Percentiles rank a stretch among this genome's conserved stretches.
These are phyloP conservation scores for Ceratobasidium sp. DNA, from an alignment of 1,284 basidiomycete genomes.

Conservation along the genomic window DNA sequence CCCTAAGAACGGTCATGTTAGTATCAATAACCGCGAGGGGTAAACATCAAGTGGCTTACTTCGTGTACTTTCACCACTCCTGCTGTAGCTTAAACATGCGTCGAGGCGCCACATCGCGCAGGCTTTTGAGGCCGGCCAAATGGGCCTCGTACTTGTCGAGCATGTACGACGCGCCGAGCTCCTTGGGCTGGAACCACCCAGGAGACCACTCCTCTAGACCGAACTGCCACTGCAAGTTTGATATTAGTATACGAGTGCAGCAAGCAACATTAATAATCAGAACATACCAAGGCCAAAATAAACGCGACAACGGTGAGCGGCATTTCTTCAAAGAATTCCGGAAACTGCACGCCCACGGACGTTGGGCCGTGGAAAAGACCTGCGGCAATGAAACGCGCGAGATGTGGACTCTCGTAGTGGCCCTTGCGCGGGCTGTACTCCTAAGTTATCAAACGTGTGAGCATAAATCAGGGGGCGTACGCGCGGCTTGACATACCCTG, in stretches of 20 bases:
- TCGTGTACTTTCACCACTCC: neutral
- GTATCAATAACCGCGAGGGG: no score
- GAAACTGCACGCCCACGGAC: slow-evolving; percentile 1
- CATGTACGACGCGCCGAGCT: slow-evolving; percentile 1
- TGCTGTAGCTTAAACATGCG: neutral
- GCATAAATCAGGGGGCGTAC: no score
- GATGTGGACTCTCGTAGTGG: neutral
- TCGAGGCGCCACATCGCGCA: neutral
- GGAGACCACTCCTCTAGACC: neutral
- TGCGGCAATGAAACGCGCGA: neutral
- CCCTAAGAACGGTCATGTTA: neutral
- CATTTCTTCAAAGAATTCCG: neutral
- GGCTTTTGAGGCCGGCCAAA: neutral
- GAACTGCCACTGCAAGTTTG: slow-evolving; percentile 15
- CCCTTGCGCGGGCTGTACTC: slow-evolving; percentile 2
- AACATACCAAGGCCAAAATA: neutral
- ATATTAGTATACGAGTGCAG: no score
- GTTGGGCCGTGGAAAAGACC: neutral
- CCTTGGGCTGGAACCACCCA: neutral
- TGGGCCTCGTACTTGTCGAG: slow-evolving; percentile 2
- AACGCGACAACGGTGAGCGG: slow-evolving; percentile 1
- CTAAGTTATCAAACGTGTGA: neutral
- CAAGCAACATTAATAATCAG: no score
- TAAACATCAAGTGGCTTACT: no score
- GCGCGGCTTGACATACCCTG: neutral